phyloP scores from a whole-genome alignment of 2,329 filamentous ascomycete species.

The Cryphonectria radicalis region DNA sequence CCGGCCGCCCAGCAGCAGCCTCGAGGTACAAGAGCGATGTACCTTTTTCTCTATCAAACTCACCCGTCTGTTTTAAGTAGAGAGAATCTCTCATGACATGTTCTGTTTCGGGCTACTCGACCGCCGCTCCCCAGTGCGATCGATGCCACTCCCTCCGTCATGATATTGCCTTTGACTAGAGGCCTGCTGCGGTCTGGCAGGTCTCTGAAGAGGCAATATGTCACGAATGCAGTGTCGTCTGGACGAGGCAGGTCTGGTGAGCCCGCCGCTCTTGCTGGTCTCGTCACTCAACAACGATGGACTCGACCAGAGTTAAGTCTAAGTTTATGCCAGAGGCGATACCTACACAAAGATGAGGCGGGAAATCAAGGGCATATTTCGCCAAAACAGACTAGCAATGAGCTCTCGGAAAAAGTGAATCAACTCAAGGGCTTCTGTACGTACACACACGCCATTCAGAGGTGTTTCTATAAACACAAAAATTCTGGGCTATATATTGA shows the following conservation, averaged over 20 bases:
- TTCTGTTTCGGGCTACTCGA: not conserved
- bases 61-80: not conserved
- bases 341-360: not conserved
- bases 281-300: slow-evolving; percentile 5
- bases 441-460: slow-evolving; percentile 32
- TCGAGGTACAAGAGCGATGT: slow-evolving; percentile 25
- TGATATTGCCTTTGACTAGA: slow-evolving; percentile 22
- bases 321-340: slow-evolving; percentile 6
- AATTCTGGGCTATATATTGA: slow-evolving; percentile 2
- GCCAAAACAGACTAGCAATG: not conserved
- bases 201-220: slow-evolving; percentile 10
- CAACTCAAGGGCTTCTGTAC: not conserved
- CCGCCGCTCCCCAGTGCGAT: slow-evolving; percentile 8
- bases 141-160: not conserved
- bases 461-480: slow-evolving; percentile 44
- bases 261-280: slow-evolving; percentile 14
- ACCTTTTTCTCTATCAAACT: slow-evolving; percentile 18
- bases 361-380: not conserved
- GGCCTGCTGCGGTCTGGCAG: slow-evolving; percentile 17
- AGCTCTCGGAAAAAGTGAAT: slow-evolving; percentile 34
- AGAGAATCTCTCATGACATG: slow-evolving; percentile 18
- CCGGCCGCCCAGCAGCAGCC: not conserved
- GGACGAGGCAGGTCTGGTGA: slow-evolving; percentile 7
- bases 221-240: not conserved
- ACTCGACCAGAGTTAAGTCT: not conserved